Evolutionary conservation across 2,329 filamentous ascomycete species (phyloP).

Genomic region (Ophiostoma piceae): DNA sequence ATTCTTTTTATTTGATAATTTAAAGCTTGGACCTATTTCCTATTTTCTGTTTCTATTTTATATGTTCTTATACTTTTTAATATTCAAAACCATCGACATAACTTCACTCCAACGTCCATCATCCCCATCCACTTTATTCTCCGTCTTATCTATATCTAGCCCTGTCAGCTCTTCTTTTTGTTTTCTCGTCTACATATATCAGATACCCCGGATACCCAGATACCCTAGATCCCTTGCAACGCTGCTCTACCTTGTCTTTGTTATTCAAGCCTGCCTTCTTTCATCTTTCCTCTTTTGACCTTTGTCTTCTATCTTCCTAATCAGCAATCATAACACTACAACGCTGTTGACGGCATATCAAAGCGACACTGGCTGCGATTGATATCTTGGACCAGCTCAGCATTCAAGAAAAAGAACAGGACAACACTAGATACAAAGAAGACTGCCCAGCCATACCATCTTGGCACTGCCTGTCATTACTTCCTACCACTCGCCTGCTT

Average conservation of each 20-base stretch:
- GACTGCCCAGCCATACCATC: background rate
- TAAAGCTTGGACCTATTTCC: background rate
- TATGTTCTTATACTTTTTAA: background rate
- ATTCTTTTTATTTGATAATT: background rate
- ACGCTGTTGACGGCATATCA: background rate
- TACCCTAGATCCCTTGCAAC: constrained; percentile 3
- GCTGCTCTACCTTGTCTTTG: constrained; percentile 3
- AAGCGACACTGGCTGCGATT: background rate
- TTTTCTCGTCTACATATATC: constrained; percentile 1
- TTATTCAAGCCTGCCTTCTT: background rate
- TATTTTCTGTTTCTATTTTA: background rate
- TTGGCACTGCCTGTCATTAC: constrained; percentile 1
- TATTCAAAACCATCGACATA: background rate
- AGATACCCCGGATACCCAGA: constrained; percentile 2
- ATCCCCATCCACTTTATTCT: constrained; percentile 3
- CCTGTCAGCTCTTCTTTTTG: constrained; percentile 4
- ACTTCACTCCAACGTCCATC: constrained; percentile 8
- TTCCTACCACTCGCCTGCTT: background rate
- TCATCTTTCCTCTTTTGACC: background rate
- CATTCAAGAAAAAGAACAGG: background rate
- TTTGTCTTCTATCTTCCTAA: background rate
- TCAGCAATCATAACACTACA: background rate
- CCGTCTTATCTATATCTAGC: constrained; percentile 12
- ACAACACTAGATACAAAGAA: too few species aligned
- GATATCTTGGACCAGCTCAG: background rate